Percentiles rank a stretch among this genome's conserved stretches.
phyloP scores from a whole-genome alignment of 441 rosid species.

The Rhodomyrtus psidioides region DNA sequence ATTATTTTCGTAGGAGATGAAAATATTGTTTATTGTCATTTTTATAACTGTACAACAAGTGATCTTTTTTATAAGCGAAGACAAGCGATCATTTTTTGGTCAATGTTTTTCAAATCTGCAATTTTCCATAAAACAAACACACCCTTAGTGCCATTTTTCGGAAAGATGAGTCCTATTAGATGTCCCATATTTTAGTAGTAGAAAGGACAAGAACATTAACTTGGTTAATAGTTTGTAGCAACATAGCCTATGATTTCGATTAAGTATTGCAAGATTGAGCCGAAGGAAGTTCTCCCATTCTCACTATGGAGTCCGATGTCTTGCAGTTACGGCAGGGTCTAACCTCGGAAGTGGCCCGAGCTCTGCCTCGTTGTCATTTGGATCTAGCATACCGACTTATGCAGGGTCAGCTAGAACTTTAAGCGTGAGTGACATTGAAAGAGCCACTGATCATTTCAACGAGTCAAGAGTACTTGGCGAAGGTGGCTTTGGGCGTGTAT shows the following conservation, averaged over 20 bases:
- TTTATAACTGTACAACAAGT: no score
- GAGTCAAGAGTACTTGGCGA: slow-evolving; percentile 75
- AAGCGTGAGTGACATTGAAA: slow-evolving; percentile 60
- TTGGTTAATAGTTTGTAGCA: background rate
- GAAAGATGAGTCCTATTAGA: background rate
- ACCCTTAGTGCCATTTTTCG: background rate
- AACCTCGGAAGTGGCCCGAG: slow-evolving; percentile 57
- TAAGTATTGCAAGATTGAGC: background rate
- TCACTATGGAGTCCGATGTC: background rate
- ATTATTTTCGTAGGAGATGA: no score
- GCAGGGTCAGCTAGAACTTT: slow-evolving; percentile 87
- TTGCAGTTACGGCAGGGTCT: slow-evolving; percentile 58
- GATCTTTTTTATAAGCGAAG: no score
- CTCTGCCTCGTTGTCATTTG: slow-evolving; percentile 76
- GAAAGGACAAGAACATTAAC: background rate
- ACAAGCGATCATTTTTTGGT: no score
- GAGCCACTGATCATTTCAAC: slow-evolving; percentile 71
- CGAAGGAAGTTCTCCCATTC: background rate
- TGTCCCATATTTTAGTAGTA: background rate
- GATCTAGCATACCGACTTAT: slow-evolving; percentile 73
- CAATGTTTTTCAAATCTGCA: no score
- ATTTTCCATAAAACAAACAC: no score
- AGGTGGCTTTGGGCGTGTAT: slow-evolving; percentile 93
- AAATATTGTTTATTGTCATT: no score
- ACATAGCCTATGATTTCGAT: background rate